A percentile compares a stretch with the other conserved stretches of the same genome.
phyloP scores from a whole-genome alignment of 257 asterid genomes.

The Solanum neorickii region DNA sequence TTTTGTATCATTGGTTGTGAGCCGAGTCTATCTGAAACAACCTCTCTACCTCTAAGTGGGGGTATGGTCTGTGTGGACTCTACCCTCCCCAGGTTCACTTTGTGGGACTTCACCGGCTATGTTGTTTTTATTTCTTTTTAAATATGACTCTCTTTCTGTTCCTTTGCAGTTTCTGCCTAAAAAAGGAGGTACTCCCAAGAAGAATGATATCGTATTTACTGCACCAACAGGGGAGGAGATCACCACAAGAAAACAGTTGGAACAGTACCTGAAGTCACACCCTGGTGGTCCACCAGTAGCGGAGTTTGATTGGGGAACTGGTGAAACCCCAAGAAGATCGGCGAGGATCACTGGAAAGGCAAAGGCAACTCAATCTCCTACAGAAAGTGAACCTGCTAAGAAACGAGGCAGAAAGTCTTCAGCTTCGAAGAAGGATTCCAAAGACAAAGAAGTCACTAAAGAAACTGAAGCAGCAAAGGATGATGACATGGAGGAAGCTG shows the following conservation, averaged over 20 bases:
- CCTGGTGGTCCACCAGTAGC: slow-evolving; percentile 29
- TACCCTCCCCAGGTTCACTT: not conserved
- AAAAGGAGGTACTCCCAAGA: slow-evolving; percentile 30
- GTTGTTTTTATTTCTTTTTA: not conserved
- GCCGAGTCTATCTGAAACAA: not conserved
- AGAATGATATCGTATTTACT: slow-evolving; percentile 32
- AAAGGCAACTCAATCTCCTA: slow-evolving; percentile 21
- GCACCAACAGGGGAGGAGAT: slow-evolving; percentile 50
- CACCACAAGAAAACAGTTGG: slow-evolving; percentile 29
- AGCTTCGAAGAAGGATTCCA: slow-evolving; percentile 17
- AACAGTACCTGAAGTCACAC: slow-evolving; percentile 38
- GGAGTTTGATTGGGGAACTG: slow-evolving; percentile 50
- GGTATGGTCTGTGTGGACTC: not conserved
- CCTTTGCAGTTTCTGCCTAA: slow-evolving; percentile 23
- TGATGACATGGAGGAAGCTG: slow-evolving; percentile 20
- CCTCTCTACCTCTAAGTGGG: not conserved
- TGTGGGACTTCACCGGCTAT: not conserved
- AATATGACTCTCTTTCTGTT: not conserved
- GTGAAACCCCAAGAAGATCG: slow-evolving; percentile 50
- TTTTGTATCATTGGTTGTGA: not conserved
- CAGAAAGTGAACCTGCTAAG: slow-evolving; percentile 22
- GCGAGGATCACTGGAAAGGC: slow-evolving; percentile 36
- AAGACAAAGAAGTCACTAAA: slow-evolving; percentile 13
- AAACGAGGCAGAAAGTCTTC: slow-evolving; percentile 25
- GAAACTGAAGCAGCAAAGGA: slow-evolving; percentile 18